phyloP scores from a whole-genome alignment of 1,284 basidiomycete genomes.

The Waitea zeae region DNA sequence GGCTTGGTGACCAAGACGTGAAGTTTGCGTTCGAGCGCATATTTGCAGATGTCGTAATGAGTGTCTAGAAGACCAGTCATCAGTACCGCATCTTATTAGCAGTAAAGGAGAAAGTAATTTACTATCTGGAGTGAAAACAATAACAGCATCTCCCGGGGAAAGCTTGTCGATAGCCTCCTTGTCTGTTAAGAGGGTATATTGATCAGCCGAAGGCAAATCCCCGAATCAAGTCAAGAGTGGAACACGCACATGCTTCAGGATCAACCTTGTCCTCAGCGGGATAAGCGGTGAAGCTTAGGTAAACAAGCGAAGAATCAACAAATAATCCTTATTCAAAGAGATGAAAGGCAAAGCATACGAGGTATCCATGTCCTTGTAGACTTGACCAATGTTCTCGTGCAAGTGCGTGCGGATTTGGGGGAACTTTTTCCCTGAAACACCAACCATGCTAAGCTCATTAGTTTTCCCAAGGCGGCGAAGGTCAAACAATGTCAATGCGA shows the following conservation, averaged over 20 bases:
- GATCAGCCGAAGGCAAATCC: background rate
- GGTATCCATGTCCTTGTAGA: conserved; percentile 76
- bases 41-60: conserved; percentile 72
- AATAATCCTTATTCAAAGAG: conserved; percentile 1
- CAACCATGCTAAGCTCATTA: conserved; percentile 64
- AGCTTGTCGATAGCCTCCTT: conserved; percentile 74
- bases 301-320: no score
- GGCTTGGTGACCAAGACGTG: conserved; percentile 91
- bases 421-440: conserved; percentile 74
- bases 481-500: conserved; percentile 82
- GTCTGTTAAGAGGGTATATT: conserved; percentile 27
- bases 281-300: conserved; percentile 57
- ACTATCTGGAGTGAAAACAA: conserved; percentile 82
- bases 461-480: conserved; percentile 77
- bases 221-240: no score
- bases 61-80: conserved; percentile 31
- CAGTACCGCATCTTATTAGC: background rate
- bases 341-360: conserved; percentile 28
- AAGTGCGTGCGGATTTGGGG: conserved; percentile 73
- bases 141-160: conserved; percentile 71
- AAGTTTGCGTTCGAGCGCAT: conserved; percentile 69
- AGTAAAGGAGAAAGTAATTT: conserved; percentile 12
- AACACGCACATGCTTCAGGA: conserved; percentile 70
- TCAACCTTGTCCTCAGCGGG: conserved; percentile 57
- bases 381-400: conserved; percentile 64